These are phyloP conservation scores for Typha latifolia DNA, from an alignment of 176 grass and related monocot genomes.

Conservation along the genomic window DNA sequence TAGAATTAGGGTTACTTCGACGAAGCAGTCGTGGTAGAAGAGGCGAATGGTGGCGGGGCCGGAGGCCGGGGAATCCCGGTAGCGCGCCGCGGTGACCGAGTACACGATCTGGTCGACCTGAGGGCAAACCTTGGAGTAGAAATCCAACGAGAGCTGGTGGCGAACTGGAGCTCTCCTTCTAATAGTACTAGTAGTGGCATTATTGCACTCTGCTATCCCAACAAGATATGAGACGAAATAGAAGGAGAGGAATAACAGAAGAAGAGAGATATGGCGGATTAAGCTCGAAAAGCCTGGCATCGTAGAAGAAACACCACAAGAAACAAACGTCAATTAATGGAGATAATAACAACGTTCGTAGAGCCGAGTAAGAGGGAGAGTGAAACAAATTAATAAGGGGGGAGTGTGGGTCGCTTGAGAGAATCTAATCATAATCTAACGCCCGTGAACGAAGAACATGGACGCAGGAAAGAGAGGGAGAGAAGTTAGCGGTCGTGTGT, in stretches of 20 bases:
- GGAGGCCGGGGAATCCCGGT: conserved; percentile 45
- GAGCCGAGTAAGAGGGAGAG: neutral
- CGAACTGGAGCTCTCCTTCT: conserved; percentile 41
- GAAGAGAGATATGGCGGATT: neutral
- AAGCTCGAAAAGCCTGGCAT: neutral
- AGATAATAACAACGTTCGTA: too few species aligned
- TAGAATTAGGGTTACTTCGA: conserved; percentile 38
- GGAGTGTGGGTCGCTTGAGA: neutral
- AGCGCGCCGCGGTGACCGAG: conserved; percentile 45
- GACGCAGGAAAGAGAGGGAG: neutral
- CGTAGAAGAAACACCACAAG: too few species aligned
- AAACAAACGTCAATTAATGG: too few species aligned
- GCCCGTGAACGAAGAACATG: neutral
- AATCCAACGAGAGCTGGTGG: conserved; percentile 65
- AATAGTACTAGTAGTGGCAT: neutral
- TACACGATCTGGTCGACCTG: conserved; percentile 77
- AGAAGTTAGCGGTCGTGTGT: neutral
- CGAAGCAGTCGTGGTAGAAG: conserved; percentile 97
- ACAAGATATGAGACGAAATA: conserved; percentile 30
- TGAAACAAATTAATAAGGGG: neutral
- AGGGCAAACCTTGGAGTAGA: conserved; percentile 72
- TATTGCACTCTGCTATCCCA: neutral
- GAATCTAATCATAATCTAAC: neutral
- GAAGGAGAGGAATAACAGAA: conserved; percentile 8
- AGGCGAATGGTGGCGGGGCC: conserved; percentile 83